Evolutionary conservation across 495 filamentous ascomycete genomes (phyloP), one percentile per base, ranked within the genome.

Genomic region (Penicillium paxilli): DNA sequence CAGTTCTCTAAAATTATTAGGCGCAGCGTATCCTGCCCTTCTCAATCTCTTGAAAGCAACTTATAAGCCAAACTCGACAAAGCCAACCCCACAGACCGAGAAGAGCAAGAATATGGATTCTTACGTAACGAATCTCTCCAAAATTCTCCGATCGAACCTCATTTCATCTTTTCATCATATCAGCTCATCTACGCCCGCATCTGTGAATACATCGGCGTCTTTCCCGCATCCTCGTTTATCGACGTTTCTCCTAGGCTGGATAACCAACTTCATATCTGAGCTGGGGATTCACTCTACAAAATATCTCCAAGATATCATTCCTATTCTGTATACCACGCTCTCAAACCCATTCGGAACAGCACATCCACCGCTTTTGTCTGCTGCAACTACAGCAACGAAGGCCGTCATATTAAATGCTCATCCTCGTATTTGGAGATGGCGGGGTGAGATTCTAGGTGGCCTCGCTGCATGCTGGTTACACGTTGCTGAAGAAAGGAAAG

Each of bases 271-370:
- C 2, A 49, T 92, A 9, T 52, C 70, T 0, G 79, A 79, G 22
- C 77, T 96, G 62, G 86, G 82, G 14, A 79, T 95, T 33, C 77
- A 86, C 62, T 74, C 83, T 2, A 86, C 86, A 7, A 89, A 89
- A 59, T 87, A 96, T 63, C 80, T 97, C 14, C 68, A 89, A 76
- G 80, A 87, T 35, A 59, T 93, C 17, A 66, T 95, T 5, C 87
- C 89, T 0, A 68, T 92, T 33, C 61, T 95, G 4, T 83, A 82
- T 11, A 70, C 69, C 32, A 83, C 87, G 8, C 69, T 97, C 17
- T 68, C 78, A 1, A 85, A 88, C 47, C 89, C 91, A 1, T 90
- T 96, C 57, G 84, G 80, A 2, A 77, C 78, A 0, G 77, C 81
- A 3, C 68, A 82, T 44, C 78, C 80, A 0, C 67, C 75, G 2